Percentiles rank a stretch among this genome's conserved stretches.
Conservation (phyloP, 2,329 filamentous ascomycete species). For the Penicillium digitatum region DNA sequence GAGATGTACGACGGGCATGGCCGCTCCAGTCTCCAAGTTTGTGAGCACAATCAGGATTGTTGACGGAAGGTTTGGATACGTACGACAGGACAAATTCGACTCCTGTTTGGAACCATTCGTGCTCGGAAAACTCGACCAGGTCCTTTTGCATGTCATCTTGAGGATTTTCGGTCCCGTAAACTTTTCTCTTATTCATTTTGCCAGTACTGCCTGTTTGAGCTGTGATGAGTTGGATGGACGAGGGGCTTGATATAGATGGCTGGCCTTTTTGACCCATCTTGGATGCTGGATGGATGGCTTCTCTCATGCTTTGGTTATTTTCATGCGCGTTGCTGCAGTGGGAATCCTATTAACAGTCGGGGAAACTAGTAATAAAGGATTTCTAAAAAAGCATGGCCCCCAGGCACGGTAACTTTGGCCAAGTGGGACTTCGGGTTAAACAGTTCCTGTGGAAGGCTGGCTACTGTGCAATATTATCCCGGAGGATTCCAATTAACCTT, state of each 20-base stretch:
- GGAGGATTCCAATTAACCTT: not conserved
- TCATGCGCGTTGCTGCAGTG: not conserved
- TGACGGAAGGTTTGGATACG: not conserved
- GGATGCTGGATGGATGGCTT: not conserved
- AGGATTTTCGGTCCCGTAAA: not conserved
- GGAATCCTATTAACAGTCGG: not conserved
- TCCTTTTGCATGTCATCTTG: not conserved
- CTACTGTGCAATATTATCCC: not conserved
- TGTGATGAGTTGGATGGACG: not conserved
- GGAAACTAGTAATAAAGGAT: not conserved
- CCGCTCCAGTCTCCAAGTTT: slow-evolving; percentile 5
- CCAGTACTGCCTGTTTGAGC: not conserved
- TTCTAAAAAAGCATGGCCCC: not conserved
- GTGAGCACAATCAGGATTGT: not conserved
- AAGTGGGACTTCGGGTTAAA: not conserved
- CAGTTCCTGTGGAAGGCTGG: not conserved
- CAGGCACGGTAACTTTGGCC: not conserved
- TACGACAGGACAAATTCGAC: slow-evolving; percentile 15
- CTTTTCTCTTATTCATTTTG: not conserved
- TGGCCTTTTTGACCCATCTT: not conserved
- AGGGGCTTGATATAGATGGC: not conserved
- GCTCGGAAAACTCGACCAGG: not conserved
- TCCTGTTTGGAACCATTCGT: slow-evolving; percentile 6
- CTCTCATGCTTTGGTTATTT: not conserved
- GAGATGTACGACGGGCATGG: slow-evolving; percentile 9